Evolutionary conservation across 495 filamentous ascomycete genomes (phyloP).

Genomic region (Glarea lozoyensis): DNA sequence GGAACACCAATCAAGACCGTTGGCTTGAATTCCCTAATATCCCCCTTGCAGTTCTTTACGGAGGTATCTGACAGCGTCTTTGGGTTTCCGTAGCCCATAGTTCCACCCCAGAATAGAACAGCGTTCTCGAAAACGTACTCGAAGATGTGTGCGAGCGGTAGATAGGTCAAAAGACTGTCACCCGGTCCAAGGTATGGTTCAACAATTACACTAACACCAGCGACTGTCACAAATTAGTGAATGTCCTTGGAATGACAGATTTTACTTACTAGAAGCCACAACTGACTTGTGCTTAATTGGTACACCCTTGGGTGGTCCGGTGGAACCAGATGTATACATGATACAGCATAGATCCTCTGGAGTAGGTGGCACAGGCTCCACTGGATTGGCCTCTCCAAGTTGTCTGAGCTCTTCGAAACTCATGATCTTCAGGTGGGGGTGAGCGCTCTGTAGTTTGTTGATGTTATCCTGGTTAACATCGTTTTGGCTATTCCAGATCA

Average conservation of each 20-base stretch:
- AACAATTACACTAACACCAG: conserved; percentile 80
- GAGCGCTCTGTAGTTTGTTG: conserved; percentile 65
- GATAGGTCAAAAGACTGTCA: conserved; percentile 82
- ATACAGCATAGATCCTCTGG: conserved; percentile 92
- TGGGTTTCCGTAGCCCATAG: conserved; percentile 95
- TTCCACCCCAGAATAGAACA: conserved; percentile 85
- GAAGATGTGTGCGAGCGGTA: conserved; percentile 90
- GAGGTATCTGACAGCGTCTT: conserved; percentile 85
- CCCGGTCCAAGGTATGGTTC: conserved; percentile 78
- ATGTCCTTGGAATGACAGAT: neutral
- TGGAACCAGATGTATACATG: conserved; percentile 99
- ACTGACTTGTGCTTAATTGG: conserved; percentile 84
- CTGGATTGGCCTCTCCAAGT: conserved; percentile 72
- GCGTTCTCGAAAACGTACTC: conserved; percentile 97
- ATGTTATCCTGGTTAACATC: conserved; percentile 71
- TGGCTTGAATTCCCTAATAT: conserved; percentile 89
- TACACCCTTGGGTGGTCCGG: conserved; percentile 92
- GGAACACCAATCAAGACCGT: conserved; percentile 91
- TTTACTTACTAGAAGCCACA: conserved; percentile 69
- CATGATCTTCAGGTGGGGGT: conserved; percentile 59
- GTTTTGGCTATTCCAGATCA: conserved; percentile 82
- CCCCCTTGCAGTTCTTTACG: conserved; percentile 88
- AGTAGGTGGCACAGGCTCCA: conserved; percentile 70
- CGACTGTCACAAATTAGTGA: conserved; percentile 43
- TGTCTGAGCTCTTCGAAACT: conserved; percentile 82